Percentiles rank a stretch among this genome's conserved stretches.
These are phyloP conservation scores for Sorghum bicolor DNA, from an alignment of 176 grass and related monocot genomes.

Conservation along the genomic window Sorghum_bicolor_NCBIv3 NC_012873.2:55738501-55739000, in stretches of 20 bases:
- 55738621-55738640: background rate
- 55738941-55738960: slow-evolving; percentile 66
- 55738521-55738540: background rate
- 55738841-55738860: background rate
- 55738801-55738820: slow-evolving; percentile 41
- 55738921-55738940: slow-evolving; percentile 59
- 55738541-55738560: background rate
- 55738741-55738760: slow-evolving; percentile 31
- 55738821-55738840: slow-evolving; percentile 74
- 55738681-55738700: too few relatives aligned
- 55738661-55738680: too few relatives aligned
- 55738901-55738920: slow-evolving; percentile 65
- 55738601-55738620: background rate
- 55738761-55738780: background rate
- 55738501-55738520: background rate
- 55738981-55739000: slow-evolving; percentile 68
- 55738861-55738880: background rate
- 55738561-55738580: background rate
- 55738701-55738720: background rate
- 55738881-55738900: slow-evolving; percentile 42
- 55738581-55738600: background rate
- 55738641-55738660: background rate
- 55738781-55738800: background rate
- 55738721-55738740: slow-evolving; percentile 44
- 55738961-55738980: slow-evolving; percentile 41